Conservation (phyloP, 306 rosid species). For the Ceratonia siliqua region DNA sequence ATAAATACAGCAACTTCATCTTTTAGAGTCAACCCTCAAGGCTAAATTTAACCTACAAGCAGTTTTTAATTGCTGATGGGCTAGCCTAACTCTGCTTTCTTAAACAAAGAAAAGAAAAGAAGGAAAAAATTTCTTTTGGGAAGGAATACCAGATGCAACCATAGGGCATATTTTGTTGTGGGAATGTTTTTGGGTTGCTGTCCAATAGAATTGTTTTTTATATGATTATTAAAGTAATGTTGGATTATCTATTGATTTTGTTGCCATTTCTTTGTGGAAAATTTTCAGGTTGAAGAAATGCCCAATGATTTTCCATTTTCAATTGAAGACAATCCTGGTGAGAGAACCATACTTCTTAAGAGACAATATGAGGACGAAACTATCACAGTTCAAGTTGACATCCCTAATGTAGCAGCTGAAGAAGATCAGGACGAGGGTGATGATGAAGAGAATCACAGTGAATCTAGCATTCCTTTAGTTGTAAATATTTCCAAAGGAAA, state of each 20-base stretch:
- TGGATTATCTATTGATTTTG: constrained; percentile 8
- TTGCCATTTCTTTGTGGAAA: background rate
- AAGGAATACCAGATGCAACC: background rate
- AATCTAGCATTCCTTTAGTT: constrained; percentile 74
- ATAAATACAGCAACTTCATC: background rate
- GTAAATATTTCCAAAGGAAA: constrained; percentile 61
- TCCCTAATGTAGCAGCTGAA: constrained; percentile 47
- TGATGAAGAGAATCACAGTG: constrained; percentile 30
- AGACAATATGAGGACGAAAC: constrained; percentile 66
- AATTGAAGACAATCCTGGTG: constrained; percentile 74
- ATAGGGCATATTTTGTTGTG: background rate
- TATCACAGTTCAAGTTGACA: constrained; percentile 72
- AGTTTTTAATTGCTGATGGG: background rate
- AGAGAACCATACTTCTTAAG: constrained; percentile 68
- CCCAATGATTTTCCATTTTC: constrained; percentile 68
- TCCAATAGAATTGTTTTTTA: background rate
- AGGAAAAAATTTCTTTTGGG: background rate
- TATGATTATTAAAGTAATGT: background rate
- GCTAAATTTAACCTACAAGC: background rate
- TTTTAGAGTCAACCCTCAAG: background rate
- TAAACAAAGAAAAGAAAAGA: background rate
- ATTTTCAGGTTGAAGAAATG: constrained; percentile 45
- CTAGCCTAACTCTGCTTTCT: background rate
- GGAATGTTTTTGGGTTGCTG: background rate
- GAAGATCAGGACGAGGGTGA: constrained; percentile 44